Evolutionary conservation across 441 rosid species (phyloP), one percentile per base, ranked within the genome.

Genomic region (Aleurites moluccanus): DNA sequence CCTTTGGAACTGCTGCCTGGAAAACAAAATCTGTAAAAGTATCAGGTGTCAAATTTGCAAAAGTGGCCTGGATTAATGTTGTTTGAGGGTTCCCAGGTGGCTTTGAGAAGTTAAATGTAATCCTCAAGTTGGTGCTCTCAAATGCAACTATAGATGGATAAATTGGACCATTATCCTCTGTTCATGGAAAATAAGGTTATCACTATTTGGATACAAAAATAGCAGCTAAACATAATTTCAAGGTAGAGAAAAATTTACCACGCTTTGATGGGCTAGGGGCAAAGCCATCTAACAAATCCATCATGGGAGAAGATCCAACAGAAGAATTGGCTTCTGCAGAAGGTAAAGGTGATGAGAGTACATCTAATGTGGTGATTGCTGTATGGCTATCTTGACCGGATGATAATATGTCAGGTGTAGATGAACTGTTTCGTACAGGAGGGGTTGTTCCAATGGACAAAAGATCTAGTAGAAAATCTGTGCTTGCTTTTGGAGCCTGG

Each of bases 1-100:
- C 98, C 99, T 96, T 96, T 30, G 99, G 99, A 79, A 96, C 99
- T 73, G 99, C 99, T 3, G 98, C 99, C 87, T 91, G 97, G 85
- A 96, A 96, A 76, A 90, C 79, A 85, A 93, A 96, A 82, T 94
- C 96, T 52, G 93, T 85, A 74, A 80, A 89, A 40, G 71, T 76
- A 81, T 86, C 85, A 28, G 88, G 75, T 55, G 96, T 89, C 86
- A 90, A 77, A 80, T 96, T 96, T 67, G 84, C 83, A 83, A 96
- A 96, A 45, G 92, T 86, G 42, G 98, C 98, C 70, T 78, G 81
- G 70, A 96, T 88, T 65, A 82, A 68, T 69, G 98, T 89, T 15
- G 87, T 84, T 77, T 92, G 95, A 0, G 88, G 92, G 73, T 83
- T 92, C 79, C 86, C 98, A 75, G 97, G 86, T 69, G 83, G 68